Percentiles rank a stretch among this genome's conserved stretches.
phyloP scores from a whole-genome alignment of 176 grass and related monocot species.

The Calamus simplicifolius region DNA sequence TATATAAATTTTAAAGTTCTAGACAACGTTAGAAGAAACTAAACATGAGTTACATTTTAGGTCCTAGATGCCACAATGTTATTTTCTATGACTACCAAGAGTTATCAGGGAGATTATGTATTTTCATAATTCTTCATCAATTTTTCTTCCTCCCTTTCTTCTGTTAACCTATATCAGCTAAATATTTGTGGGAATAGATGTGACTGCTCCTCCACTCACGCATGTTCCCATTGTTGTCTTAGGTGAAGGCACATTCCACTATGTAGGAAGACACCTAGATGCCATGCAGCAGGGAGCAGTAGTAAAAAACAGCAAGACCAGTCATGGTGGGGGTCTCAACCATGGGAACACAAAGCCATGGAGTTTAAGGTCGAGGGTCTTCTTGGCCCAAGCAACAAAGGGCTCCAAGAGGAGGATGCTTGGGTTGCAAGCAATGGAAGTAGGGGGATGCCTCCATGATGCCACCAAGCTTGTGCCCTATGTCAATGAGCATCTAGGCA shows the following conservation, averaged over 20 bases:
- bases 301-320: constrained; percentile 35
- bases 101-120: too few species aligned
- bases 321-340: constrained; percentile 47
- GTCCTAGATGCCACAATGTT: too few species aligned
- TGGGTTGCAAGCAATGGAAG: constrained; percentile 53
- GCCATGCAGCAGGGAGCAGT: constrained; percentile 69
- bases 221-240: constrained; percentile 61
- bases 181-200: too few species aligned
- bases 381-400: constrained; percentile 69
- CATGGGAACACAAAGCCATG: constrained; percentile 64
- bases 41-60: too few species aligned
- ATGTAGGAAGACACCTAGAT: constrained; percentile 74
- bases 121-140: too few species aligned
- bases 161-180: too few species aligned
- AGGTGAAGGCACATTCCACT: constrained; percentile 36
- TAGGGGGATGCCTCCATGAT: constrained; percentile 64
- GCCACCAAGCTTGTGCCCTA: constrained; percentile 80
- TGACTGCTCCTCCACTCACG: constrained; percentile 61
- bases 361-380: constrained; percentile 79
- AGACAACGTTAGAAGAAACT: too few species aligned
- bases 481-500: constrained; percentile 61
- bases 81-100: too few species aligned
- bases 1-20: too few species aligned
- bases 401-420: constrained; percentile 58
- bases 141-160: too few species aligned